Conservation (phyloP, 345 rosid genomes). For the Citrus medica region DNA sequence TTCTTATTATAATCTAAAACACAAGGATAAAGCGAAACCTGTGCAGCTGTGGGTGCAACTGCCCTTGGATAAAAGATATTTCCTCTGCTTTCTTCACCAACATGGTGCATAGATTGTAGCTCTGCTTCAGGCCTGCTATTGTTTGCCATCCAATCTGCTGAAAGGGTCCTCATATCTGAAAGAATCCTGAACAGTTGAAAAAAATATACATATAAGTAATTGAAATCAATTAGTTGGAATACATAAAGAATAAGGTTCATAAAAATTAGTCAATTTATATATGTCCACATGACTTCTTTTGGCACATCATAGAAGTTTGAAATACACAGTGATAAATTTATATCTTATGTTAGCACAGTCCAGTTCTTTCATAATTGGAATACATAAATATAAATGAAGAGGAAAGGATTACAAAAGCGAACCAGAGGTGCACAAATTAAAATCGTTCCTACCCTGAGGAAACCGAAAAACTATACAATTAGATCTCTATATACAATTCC, state of each 20-base stretch:
- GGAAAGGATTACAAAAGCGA: too few species aligned
- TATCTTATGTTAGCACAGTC: too few species aligned
- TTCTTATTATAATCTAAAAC: neutral
- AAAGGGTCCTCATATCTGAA: slow-evolving; percentile 99
- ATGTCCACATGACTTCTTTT: neutral
- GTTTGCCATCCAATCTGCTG: slow-evolving; percentile 99
- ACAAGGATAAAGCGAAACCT: slow-evolving; percentile 47
- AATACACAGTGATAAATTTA: too few species aligned
- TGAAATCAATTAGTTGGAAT: neutral
- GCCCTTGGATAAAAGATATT: slow-evolving; percentile 93
- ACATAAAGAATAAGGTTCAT: slow-evolving; percentile 2
- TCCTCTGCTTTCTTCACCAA: slow-evolving; percentile 74
- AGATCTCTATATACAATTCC: too few species aligned
- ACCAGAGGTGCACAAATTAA: too few species aligned
- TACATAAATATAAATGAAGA: too few species aligned
- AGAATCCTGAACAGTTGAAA: slow-evolving; percentile 73
- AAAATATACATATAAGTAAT: slow-evolving; percentile 1
- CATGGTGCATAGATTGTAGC: slow-evolving; percentile 61
- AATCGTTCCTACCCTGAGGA: too few species aligned
- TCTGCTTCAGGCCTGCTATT: slow-evolving; percentile 79
- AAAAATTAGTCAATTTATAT: neutral
- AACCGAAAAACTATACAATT: too few species aligned
- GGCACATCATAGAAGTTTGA: neutral
- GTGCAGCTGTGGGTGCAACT: slow-evolving; percentile 95
- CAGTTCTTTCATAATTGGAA: too few species aligned